A percentile compares a stretch with the other conserved stretches of the same genome.
Conservation (phyloP, 2,329 filamentous ascomycete species). For the Botryosphaeria dothidea region DNA sequence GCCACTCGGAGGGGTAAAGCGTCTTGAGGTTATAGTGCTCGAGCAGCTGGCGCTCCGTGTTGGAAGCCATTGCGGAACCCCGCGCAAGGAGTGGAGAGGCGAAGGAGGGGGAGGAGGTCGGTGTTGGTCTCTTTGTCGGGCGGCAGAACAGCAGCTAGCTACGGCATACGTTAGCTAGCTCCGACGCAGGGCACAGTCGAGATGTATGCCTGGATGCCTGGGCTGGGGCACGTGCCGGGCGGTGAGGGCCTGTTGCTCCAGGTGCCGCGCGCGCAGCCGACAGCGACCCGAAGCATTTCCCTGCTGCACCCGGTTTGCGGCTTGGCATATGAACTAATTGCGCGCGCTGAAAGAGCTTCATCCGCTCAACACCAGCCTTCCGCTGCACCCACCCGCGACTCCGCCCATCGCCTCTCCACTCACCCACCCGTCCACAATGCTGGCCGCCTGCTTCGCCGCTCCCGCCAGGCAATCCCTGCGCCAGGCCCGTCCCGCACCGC, state of each 20-base stretch:
- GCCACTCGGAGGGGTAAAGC: conserved; percentile 82
- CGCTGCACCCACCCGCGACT: neutral
- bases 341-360: conserved; percentile 16
- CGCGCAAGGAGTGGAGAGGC: conserved; percentile 46
- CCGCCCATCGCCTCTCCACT: conserved; percentile 9
- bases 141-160: conserved; percentile 5
- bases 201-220: too few relatives aligned
- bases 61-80: neutral
- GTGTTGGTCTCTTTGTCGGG: conserved; percentile 9
- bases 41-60: conserved; percentile 68
- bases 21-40: conserved; percentile 87
- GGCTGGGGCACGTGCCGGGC: neutral
- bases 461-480: conserved; percentile 80
- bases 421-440: conserved; percentile 61
- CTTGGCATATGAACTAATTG: conserved; percentile 17
- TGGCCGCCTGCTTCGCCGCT: conserved; percentile 76
- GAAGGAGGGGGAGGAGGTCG: conserved; percentile 22
- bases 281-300: conserved; percentile 8
- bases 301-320: conserved; percentile 12
- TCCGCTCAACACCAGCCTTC: conserved; percentile 13
- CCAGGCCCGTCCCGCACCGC: conserved; percentile 48
- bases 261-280: conserved; percentile 10
- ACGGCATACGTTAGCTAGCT: neutral
- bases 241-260: neutral
- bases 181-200: neutral